Base-by-base conservation (phyloP, 2,329 filamentous ascomycete species). In the Bipolaris oryzae region DNA sequence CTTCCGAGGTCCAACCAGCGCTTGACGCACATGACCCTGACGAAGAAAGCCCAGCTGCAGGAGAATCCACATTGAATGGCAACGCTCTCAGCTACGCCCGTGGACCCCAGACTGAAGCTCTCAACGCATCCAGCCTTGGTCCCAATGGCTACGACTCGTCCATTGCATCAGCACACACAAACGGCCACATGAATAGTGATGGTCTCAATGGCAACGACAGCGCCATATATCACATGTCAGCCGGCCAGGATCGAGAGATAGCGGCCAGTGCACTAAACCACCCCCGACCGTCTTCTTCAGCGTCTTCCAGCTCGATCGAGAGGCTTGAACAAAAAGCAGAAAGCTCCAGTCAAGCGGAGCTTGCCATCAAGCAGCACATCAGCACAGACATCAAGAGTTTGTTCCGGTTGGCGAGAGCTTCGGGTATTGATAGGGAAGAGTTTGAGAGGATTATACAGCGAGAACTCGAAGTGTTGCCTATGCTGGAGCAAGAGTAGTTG, bases 21-120 rank as follows among this genome's bases (percentile, higher is more conserved):
- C 86, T 94, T 81, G 91, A 94, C 74, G 86, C 86, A 53, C 87
- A 93, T 72, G 90, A 93, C 63, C 90, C 90, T n/a, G 89, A 92
- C 66, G 89, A 92, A 76, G 87, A 79, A 41, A 70, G 75, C 18
- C 69, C 80, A 1, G 79, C 77, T 13, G 63, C 71, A 9, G 74
- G 79, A 41, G 76, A 82, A 16, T 84, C 84, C 5, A 85, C 84
- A 0, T 73, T 87, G 31, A 80, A 82, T 43, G 85, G 85, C 21
- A 77, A 85, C 55, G 74, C 81, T 5, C 70, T 86, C 15, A 57
- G 59, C 44, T 64, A 70, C 71, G 79, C 55, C 60, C 79, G 41
- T 72, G 66, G 76, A 45, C 76, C 72, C 41, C 74, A 80, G 48
- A 78, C 79, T 18, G 80, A 82, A 50, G 75, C 76, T 9, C 68